Conservation (phyloP, 768 basidiomycete species). For the Boletus pseudo-olivaceus region DNA sequence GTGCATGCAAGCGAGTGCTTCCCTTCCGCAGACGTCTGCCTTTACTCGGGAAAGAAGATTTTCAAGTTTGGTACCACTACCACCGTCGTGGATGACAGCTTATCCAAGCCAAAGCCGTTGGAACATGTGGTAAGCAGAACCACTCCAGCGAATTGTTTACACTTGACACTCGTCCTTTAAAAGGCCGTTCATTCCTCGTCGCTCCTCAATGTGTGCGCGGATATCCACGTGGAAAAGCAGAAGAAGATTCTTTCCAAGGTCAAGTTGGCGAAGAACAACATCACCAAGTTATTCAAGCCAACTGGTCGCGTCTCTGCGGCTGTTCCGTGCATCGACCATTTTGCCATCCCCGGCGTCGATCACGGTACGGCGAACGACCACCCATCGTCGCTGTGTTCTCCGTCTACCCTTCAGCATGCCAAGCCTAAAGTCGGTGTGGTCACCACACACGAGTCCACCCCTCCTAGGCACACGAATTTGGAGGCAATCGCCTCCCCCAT, state of each 20-base stretch:
- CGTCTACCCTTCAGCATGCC: neutral
- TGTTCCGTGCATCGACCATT: neutral
- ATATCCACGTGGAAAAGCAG: conserved; percentile 1
- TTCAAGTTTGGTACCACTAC: conserved; percentile 8
- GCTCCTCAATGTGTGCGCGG: neutral
- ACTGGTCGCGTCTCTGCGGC: neutral
- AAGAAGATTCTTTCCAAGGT: conserved; percentile 10
- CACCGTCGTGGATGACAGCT: neutral
- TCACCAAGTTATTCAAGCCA: conserved; percentile 17
- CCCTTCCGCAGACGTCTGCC: neutral
- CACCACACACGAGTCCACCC: neutral
- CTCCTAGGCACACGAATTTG: neutral
- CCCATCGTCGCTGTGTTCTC: neutral
- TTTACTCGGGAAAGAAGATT: neutral
- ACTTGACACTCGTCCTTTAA: neutral
- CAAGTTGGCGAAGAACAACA: conserved; percentile 9
- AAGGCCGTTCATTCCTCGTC: neutral
- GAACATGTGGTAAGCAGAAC: conserved; percentile 5
- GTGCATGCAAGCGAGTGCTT: neutral
- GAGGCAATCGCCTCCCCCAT: neutral
- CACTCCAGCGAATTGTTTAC: neutral
- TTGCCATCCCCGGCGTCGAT: neutral
- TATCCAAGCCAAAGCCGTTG: neutral
- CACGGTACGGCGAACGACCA: neutral
- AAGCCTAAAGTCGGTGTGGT: neutral